Conservation (phyloP, 73 alveolate genomes). For the Tetrahymena malaccensis region DNA sequence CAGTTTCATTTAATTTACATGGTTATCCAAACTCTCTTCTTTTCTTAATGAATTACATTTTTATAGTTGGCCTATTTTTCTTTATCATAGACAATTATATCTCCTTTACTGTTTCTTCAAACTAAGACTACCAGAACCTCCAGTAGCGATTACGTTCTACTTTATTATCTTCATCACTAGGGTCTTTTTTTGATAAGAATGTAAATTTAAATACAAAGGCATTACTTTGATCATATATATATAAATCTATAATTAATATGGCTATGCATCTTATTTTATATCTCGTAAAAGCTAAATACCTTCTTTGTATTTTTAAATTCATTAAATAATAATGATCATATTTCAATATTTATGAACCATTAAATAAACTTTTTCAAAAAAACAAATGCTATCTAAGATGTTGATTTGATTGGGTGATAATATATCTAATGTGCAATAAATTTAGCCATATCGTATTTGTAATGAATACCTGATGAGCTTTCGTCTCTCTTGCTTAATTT, state of each 20-base stretch:
- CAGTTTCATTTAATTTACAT: slow-evolving; percentile 38
- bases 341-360: not conserved
- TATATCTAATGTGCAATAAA: not conserved
- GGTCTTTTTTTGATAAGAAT: not conserved
- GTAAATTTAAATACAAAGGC: not conserved
- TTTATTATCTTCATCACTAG: not conserved
- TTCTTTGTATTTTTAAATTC: too few species aligned
- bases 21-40: slow-evolving; percentile 43
- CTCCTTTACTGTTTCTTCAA: not conserved
- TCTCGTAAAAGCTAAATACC: not conserved
- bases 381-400: not conserved
- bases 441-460: not conserved
- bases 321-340: too few species aligned
- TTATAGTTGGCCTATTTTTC: slow-evolving; percentile 16
- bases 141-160: not conserved
- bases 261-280: not conserved
- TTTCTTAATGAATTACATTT: slow-evolving; percentile 37
- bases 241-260: not conserved
- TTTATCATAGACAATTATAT: not conserved
- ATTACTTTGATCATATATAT: too few species aligned
- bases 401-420: not conserved
- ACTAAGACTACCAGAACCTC: not conserved
- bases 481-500: not conserved
- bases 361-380: not conserved
- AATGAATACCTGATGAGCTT: not conserved